Evolutionary conservation across 352 stramenopile species (phyloP), one percentile per base, ranked within the genome.

Genomic region (Pythium grandisporangium): DNA sequence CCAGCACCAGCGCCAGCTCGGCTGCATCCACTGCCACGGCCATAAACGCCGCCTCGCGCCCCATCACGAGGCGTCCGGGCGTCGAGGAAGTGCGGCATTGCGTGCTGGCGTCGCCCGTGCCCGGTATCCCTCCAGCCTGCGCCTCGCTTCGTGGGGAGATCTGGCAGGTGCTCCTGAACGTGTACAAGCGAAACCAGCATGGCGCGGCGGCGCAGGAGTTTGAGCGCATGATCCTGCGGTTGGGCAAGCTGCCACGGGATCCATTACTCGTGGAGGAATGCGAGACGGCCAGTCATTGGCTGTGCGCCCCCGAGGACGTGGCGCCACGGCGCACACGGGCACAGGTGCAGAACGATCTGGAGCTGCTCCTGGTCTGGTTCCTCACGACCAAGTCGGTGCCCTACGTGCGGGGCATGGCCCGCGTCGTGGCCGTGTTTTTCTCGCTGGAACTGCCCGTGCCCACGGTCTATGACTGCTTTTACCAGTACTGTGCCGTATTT

Each of bases 391-490:
- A 90, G 35, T 84, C 71, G 30, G 67, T 90, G 26, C 63, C 60
- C 16, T 90, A 90, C 55, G 64, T 53, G 16, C 61, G 65, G 30
- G 77, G 77, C 24, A 90, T 90, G 77, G 77, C 77, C 26, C 66
- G 74, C 10, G 74, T 84, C 2, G 70, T 90, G 2, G 77, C 71
- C 13, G 64, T 72, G 17, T 86, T 90, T 45, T 87, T 90, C 45
- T 41, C 78, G 30, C 48, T 86, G 12, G 56, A 82, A 30, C 66
- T 90, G 48, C 70, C 77, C 24, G 56, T 90, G 20, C 61, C 75
- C 11, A 86, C 74, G 4, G 74, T 90, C 40, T 90, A 90, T 53
- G 77, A 90, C 61, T 90, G 77, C 57, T 90, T 86, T 39, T 90
- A 90, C 53, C 77, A 87, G 55, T 90, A 81, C 45, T 87, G 77